Evolutionary conservation across 2,329 filamentous ascomycete genomes (phyloP), one percentile per base, ranked within the genome.

Genomic region (Monosporascus sp.): DNA sequence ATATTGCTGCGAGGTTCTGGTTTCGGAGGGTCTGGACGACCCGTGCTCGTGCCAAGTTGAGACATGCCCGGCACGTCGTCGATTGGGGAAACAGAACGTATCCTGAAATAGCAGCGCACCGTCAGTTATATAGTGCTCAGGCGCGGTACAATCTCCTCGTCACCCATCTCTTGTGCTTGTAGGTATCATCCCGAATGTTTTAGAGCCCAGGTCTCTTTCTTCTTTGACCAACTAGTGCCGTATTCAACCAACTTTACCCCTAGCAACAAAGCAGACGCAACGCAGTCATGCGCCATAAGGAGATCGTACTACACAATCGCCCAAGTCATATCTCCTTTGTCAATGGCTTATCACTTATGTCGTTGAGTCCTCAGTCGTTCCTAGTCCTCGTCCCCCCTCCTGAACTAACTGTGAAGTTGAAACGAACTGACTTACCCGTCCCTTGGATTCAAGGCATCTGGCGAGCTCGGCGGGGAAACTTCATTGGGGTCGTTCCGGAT

Each of bases 381-480:
- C 53, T 47, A 52, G 40, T 48, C 37, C 31, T 37, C n/a, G 11
- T 46, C 50, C 48, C 41, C 41, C 45, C 53, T 35, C 40, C 31
- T 43, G 44, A 44, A 37, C 52, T 43, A 41, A 51, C 51, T 58
- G 59, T 55, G 48, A 55, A 46, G 11, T 20, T 43, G 22, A 19
- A 55, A 48, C 46, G 24, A 44, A 52, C 31, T 52, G 43, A 75
- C 78, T 74, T 71, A 80, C 77, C 60, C 66, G 59, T 73, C 54
- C 50, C 63, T 65, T 37, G 64, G 60, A 49, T 68, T 66, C 46
- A 66, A 62, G 9, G 70, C 61, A 52, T 83, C 80, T 24, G 80
- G 80, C 43, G 80, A 84, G 69, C 80, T 83, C 31, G 79, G 79
- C 50, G 80, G 80, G 11, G 80, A 83, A 56, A 84, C 73, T 22